These are phyloP conservation scores for Pseudogymnoascus sp. DNA, from an alignment of 2,329 filamentous ascomycete species.

Conservation along the genomic window DNA sequence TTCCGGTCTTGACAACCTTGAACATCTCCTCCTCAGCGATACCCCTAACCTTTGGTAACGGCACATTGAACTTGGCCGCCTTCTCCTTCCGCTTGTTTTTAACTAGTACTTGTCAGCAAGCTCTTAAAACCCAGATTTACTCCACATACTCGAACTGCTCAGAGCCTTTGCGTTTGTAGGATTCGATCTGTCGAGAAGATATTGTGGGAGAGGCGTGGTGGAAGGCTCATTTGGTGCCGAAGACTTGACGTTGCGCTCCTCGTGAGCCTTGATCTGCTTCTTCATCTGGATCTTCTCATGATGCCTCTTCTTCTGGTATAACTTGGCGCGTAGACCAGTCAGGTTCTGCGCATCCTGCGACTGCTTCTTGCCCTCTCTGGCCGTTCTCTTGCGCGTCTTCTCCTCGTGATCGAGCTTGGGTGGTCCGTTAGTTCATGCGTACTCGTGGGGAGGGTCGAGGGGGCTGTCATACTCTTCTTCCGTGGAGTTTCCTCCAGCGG, in stretches of 20 bases:
- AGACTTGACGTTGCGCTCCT: conserved; percentile 89
- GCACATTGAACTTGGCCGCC: conserved; percentile 82
- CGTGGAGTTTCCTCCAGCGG: conserved; percentile 10
- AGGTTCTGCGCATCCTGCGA: conserved; percentile 87
- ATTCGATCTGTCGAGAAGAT: conserved; percentile 71
- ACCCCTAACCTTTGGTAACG: conserved; percentile 82
- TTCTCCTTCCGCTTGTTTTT: conserved; percentile 91
- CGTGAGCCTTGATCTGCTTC: conserved; percentile 83
- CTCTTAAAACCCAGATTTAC: not conserved
- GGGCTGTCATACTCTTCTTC: conserved; percentile 2
- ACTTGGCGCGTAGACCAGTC: conserved; percentile 79
- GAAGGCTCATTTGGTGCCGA: conserved; percentile 66
- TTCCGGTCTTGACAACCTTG: conserved; percentile 86
- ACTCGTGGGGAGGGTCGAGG: not conserved
- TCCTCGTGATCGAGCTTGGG: conserved; percentile 70
- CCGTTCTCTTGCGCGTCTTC: conserved; percentile 72
- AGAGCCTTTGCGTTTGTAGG: conserved; percentile 56
- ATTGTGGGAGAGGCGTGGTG: conserved; percentile 69
- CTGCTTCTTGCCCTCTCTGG: conserved; percentile 77
- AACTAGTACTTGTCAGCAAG: conserved; percentile 33
- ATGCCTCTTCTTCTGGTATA: conserved; percentile 82
- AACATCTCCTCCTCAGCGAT: conserved; percentile 96
- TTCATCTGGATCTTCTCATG: conserved; percentile 96
- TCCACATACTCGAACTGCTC: conserved; percentile 53
- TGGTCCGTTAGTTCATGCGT: not conserved